A percentile compares a stretch with the other conserved stretches of the same genome.
Evolutionary conservation across 495 filamentous ascomycete genomes (phyloP).

Genomic region (Aspergillus ostianus): DNA sequence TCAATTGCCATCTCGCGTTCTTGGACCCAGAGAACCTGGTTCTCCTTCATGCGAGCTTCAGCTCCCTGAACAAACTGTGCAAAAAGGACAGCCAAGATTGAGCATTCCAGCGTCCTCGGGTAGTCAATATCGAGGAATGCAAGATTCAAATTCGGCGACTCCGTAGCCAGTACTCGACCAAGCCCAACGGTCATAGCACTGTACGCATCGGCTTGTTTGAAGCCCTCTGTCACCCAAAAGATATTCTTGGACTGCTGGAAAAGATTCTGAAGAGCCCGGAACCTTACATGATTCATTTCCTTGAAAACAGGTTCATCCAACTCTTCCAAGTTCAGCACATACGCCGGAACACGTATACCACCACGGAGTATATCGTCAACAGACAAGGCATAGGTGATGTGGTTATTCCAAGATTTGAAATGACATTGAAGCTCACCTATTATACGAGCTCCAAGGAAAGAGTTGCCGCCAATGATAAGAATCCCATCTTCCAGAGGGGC

Average conservation of each 20-base stretch:
- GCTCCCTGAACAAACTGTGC: not conserved
- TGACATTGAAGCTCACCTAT: conserved; percentile 32
- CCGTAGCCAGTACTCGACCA: conserved; percentile 22
- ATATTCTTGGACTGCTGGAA: conserved; percentile 26
- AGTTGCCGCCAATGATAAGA: not conserved
- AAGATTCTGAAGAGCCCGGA: conserved; percentile 21
- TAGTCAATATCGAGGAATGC: conserved; percentile 29
- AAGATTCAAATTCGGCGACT: conserved; percentile 24
- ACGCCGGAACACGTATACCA: conserved; percentile 3
- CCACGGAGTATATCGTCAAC: not conserved
- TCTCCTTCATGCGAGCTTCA: not conserved
- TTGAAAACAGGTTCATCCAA: conserved; percentile 44
- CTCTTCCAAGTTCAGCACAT: conserved; percentile 40
- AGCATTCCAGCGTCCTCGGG: not conserved
- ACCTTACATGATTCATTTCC: conserved; percentile 23
- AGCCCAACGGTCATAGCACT: conserved; percentile 35
- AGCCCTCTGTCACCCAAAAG: conserved; percentile 37
- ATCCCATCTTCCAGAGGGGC: not conserved
- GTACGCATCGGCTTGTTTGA: conserved; percentile 24
- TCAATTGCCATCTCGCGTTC: not conserved
- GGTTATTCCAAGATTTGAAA: not conserved
- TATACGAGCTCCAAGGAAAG: not conserved
- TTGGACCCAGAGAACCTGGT: not conserved
- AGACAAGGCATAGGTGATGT: not conserved
- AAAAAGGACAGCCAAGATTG: not conserved